Percentiles rank a stretch among this genome's conserved stretches.
Evolutionary conservation across 2,329 filamentous ascomycete species (phyloP).

Genomic region (Botryosphaeria dothidea): DNA sequence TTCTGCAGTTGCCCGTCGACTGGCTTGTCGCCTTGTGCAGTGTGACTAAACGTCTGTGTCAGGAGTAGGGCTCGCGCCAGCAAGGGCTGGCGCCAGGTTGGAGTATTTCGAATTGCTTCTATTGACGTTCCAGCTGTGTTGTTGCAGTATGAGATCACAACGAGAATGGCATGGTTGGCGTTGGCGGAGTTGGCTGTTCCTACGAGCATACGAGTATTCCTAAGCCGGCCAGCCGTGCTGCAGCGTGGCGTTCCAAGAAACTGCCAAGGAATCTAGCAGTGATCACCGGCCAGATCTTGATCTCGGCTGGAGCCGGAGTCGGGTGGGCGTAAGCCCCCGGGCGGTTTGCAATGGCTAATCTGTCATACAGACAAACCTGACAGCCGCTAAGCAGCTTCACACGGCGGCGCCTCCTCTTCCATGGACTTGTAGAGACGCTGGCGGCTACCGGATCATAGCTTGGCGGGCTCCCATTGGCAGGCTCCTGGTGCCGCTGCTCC

Average conservation of each 20-base stretch:
- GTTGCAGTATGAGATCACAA: not conserved
- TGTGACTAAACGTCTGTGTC: too few relatives aligned
- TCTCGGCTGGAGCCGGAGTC: not conserved
- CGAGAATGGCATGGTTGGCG: conserved; percentile 3
- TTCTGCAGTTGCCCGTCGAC: not conserved
- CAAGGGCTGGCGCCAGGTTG: not conserved
- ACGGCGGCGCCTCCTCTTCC: not conserved
- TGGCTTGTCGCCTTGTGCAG: not conserved
- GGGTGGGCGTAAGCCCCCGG: not conserved
- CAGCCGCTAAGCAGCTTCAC: not conserved
- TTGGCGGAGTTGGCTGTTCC: not conserved
- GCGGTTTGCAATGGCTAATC: not conserved
- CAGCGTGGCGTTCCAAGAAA: not conserved
- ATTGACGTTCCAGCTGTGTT: not conserved
- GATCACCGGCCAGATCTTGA: conserved; percentile 6
- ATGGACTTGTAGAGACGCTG: not conserved
- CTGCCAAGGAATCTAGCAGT: not conserved
- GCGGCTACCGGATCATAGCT: not conserved
- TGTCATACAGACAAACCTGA: not conserved
- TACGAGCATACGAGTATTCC: too few relatives aligned
- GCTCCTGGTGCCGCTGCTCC: not conserved
- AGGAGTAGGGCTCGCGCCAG: too few relatives aligned
- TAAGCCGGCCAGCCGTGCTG: not conserved
- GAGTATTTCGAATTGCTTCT: not conserved
- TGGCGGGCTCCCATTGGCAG: not conserved